Conservation (phyloP, 441 rosid species). For the Hura crepitans region DNA sequence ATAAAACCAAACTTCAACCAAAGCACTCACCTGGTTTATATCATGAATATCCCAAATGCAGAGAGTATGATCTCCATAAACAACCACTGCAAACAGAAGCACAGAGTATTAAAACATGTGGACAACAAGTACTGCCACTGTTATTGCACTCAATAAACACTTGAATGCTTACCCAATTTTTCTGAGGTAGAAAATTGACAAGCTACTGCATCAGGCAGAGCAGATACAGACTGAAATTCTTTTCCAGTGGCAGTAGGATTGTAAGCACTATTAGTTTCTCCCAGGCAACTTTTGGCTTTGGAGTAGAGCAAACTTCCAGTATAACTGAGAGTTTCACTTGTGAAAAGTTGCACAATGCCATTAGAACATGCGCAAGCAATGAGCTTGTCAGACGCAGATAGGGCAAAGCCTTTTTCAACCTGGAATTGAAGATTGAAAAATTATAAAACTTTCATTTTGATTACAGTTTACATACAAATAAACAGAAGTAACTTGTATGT, state of each 20-base stretch:
- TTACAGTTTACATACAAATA: no score
- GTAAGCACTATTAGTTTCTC: slow-evolving; percentile 25
- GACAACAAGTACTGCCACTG: slow-evolving; percentile 9
- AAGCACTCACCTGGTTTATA: slow-evolving; percentile 52
- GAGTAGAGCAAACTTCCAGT: slow-evolving; percentile 53
- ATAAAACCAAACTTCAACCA: neutral
- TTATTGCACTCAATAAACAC: slow-evolving; percentile 1
- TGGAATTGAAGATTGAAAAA: slow-evolving; percentile 34
- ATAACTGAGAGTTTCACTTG: slow-evolving; percentile 37
- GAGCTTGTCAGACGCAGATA: slow-evolving; percentile 59
- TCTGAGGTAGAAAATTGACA: slow-evolving; percentile 68
- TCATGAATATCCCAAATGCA: slow-evolving; percentile 69
- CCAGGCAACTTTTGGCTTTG: slow-evolving; percentile 39
- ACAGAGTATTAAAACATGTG: slow-evolving; percentile 16
- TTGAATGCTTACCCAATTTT: slow-evolving; percentile 53
- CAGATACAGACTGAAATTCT: slow-evolving; percentile 26
- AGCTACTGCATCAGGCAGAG: slow-evolving; percentile 74
- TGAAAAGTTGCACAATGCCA: slow-evolving; percentile 58
- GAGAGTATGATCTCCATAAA: slow-evolving; percentile 72
- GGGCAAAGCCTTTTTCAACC: slow-evolving; percentile 73
- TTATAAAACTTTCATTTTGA: no score
- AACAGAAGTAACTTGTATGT: no score
- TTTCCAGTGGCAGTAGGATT: slow-evolving; percentile 22
- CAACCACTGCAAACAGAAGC: slow-evolving; percentile 55
- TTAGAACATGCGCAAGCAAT: slow-evolving; percentile 80